Conservation (phyloP, 805 yeast genomes). For the Kuraishia floccosa region DNA sequence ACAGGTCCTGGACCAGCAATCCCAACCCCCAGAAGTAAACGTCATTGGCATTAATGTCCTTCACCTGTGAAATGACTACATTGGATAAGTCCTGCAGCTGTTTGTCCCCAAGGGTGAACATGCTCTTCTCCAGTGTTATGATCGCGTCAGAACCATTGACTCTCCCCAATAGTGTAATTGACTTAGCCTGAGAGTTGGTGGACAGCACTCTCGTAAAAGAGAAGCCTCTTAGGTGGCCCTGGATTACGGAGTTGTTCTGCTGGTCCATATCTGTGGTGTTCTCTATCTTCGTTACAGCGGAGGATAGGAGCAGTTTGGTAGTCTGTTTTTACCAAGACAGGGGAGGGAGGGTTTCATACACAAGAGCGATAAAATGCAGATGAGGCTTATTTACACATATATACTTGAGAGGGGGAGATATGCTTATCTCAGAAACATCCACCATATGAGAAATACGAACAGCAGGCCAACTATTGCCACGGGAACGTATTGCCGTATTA, state of each 20-base stretch:
- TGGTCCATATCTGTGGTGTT: too few species aligned
- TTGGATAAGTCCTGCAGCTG: constrained; percentile 7
- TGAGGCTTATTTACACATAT: too few species aligned
- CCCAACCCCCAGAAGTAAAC: constrained; percentile 76
- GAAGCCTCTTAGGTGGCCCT: too few species aligned
- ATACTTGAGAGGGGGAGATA: too few species aligned
- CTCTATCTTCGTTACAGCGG: neutral
- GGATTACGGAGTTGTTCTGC: too few species aligned
- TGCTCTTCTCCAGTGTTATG: constrained; percentile 61
- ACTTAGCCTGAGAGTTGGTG: constrained; percentile 58
- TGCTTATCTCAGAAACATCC: constrained; percentile 43
- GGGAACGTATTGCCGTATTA: constrained; percentile 86
- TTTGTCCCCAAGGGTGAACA: constrained; percentile 30
- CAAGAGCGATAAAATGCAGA: too few species aligned
- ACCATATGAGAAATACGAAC: constrained; percentile 73
- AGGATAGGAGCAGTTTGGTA: too few species aligned
- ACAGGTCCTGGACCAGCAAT: constrained; percentile 33
- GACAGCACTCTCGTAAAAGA: constrained; percentile 32
- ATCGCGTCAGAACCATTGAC: constrained; percentile 57
- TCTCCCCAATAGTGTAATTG: constrained; percentile 54
- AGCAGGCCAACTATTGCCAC: constrained; percentile 63
- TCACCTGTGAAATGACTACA: constrained; percentile 12
- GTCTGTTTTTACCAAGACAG: too few species aligned
- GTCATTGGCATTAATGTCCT: constrained; percentile 57
- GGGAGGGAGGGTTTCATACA: too few species aligned